These are phyloP conservation scores for Epichloe coenophiala DNA, from an alignment of 2,329 filamentous ascomycete genomes.

Conservation along the genomic window DNA sequence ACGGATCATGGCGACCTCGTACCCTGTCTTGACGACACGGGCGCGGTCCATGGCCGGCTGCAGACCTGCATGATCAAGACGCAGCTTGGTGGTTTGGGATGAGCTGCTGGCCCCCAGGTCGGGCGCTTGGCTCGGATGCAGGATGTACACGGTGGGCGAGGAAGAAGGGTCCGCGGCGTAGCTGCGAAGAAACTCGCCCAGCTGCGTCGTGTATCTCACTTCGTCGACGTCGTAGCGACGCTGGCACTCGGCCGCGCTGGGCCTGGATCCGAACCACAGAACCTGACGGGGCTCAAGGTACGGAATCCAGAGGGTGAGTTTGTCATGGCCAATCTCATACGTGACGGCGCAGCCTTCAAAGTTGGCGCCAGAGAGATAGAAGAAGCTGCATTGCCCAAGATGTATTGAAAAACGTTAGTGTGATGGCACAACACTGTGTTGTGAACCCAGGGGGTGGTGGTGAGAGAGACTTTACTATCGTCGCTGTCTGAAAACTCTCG, in stretches of 20 bases:
- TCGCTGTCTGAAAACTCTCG: conserved; percentile 40
- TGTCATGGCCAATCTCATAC: conserved; percentile 44
- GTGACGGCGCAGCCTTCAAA: conserved; percentile 42
- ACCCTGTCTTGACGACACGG: conserved; percentile 71
- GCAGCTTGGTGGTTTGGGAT: conserved; percentile 12
- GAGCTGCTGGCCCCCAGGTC: conserved; percentile 6
- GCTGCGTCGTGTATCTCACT: conserved; percentile 46
- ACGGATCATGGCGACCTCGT: conserved; percentile 72
- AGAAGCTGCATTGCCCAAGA: conserved; percentile 31
- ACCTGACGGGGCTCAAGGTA: conserved; percentile 47
- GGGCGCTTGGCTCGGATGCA: conserved; percentile 32
- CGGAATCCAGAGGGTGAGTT: conserved; percentile 61
- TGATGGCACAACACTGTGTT: not conserved
- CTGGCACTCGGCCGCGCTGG: conserved; percentile 46
- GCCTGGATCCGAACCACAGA: conserved; percentile 51
- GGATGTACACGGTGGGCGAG: conserved; percentile 28
- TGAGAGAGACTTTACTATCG: conserved; percentile 34
- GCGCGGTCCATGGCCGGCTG: conserved; percentile 64
- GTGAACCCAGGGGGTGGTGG: no score
- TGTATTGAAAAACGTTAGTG: not conserved
- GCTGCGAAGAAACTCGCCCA: conserved; percentile 31
- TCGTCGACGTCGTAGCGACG: conserved; percentile 55
- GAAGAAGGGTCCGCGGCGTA: conserved; percentile 23
- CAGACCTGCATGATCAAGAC: conserved; percentile 39
- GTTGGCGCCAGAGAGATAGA: conserved; percentile 41